These are phyloP conservation scores for Salix suchowensis DNA, from an alignment of 345 rosid genomes.

Conservation along the genomic window DNA sequence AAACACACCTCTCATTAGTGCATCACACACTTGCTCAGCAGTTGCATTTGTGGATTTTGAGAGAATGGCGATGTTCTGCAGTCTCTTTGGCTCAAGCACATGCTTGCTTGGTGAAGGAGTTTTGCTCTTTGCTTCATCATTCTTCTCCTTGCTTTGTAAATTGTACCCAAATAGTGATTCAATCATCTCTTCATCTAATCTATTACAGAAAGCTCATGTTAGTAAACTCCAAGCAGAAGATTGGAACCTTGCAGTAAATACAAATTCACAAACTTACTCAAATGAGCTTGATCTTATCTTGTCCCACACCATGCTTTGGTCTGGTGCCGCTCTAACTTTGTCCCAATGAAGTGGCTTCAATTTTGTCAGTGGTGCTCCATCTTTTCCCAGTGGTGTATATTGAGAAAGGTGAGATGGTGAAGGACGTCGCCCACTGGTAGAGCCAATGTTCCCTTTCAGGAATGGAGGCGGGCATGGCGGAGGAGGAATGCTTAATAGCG, in stretches of 20 bases:
- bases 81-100: constrained; percentile 82
- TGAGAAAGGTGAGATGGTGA: constrained; percentile 51
- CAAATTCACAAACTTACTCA: constrained; percentile 56
- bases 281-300: constrained; percentile 85
- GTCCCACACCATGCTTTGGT: constrained; percentile 90
- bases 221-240: not conserved
- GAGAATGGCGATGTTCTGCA: constrained; percentile 89
- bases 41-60: constrained; percentile 71
- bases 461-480: constrained; percentile 64
- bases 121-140: constrained; percentile 70
- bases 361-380: constrained; percentile 74
- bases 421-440: constrained; percentile 60
- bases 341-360: constrained; percentile 99
- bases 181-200: constrained; percentile 98
- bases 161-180: constrained; percentile 93
- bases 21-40: constrained; percentile 70
- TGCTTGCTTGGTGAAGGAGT: constrained; percentile 92
- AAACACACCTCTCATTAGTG: constrained; percentile 64
- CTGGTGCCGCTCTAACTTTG: constrained; percentile 95
- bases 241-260: not conserved
- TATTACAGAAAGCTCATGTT: constrained; percentile 16
- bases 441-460: constrained; percentile 20
- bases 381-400: constrained; percentile 50
- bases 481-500: constrained; percentile 40
- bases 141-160: constrained; percentile 46